Percentiles rank a stretch among this genome's conserved stretches.
Evolutionary conservation across 495 filamentous ascomycete species (phyloP).

Genomic region (Clavariopsis aquatica): DNA sequence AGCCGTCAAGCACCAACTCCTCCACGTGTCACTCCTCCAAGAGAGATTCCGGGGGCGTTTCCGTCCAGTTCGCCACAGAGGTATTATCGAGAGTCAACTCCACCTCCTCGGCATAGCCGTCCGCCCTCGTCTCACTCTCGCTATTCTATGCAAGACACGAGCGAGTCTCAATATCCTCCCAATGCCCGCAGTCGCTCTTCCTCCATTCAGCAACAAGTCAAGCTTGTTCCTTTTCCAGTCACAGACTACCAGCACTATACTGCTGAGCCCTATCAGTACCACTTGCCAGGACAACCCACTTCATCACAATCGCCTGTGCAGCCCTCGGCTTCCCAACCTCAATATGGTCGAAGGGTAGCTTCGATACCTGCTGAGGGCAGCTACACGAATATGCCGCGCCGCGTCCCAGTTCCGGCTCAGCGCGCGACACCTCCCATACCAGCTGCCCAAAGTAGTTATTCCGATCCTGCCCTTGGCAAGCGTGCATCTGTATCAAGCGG

Average conservation of each 20-base stretch:
- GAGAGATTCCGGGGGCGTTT: slow-evolving; percentile 34
- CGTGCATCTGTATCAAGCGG: slow-evolving; percentile 20
- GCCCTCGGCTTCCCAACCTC: slow-evolving; percentile 22
- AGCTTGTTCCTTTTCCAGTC: slow-evolving; percentile 34
- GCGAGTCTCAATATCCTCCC: slow-evolving; percentile 17
- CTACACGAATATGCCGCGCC: slow-evolving; percentile 33
- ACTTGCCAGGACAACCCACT: slow-evolving; percentile 5
- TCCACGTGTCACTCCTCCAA: slow-evolving; percentile 29
- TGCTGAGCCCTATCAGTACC: slow-evolving; percentile 32
- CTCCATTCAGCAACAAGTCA: slow-evolving; percentile 31
- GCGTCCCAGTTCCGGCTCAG: slow-evolving; percentile 34
- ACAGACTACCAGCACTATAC: slow-evolving; percentile 33
- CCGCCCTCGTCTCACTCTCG: slow-evolving; percentile 43
- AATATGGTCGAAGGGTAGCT: slow-evolving; percentile 22
- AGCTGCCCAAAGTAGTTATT: slow-evolving; percentile 32
- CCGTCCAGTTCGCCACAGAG: slow-evolving; percentile 30
- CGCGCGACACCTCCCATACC: slow-evolving; percentile 26
- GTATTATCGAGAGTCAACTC: slow-evolving; percentile 28
- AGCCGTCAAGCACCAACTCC: slow-evolving; percentile 37
- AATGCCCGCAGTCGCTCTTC: slow-evolving; percentile 29
- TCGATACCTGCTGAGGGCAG: slow-evolving; percentile 16
- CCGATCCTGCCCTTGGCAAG: slow-evolving; percentile 36
- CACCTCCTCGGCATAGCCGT: slow-evolving; percentile 28
- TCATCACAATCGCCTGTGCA: slow-evolving; percentile 9
- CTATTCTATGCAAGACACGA: slow-evolving; percentile 35